Conservation (phyloP, 2,329 filamentous ascomycete species). For the Fonsecaea erecta region DNA sequence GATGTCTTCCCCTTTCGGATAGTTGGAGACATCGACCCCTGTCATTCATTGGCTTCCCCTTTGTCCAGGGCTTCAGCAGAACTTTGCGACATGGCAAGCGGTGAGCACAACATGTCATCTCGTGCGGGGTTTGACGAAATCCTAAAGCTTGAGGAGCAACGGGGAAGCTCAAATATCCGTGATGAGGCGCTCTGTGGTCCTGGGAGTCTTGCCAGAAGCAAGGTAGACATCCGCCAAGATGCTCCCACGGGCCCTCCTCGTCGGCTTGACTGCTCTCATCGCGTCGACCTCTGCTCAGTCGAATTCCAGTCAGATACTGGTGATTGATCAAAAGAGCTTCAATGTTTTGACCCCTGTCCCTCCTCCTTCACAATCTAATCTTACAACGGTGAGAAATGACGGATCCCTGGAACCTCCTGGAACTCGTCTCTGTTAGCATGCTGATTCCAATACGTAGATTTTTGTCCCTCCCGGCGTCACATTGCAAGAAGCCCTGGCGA, state of each 20-base stretch:
- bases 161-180: conserved; percentile 12
- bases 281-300: conserved; percentile 20
- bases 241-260: conserved; percentile 21
- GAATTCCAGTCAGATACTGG: conserved; percentile 46
- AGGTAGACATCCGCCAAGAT: conserved; percentile 15
- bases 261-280: conserved; percentile 10
- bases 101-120: conserved; percentile 5
- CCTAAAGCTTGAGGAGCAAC: conserved; percentile 1
- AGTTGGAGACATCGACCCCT: not conserved
- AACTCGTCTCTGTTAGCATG: not conserved
- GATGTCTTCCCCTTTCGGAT: not conserved
- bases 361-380: conserved; percentile 41
- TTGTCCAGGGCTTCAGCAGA: not conserved
- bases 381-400: conserved; percentile 43
- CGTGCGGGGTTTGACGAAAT: conserved; percentile 10
- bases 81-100: not conserved
- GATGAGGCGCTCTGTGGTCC: not conserved
- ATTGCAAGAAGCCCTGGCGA: conserved; percentile 41
- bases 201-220: not conserved
- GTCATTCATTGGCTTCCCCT: not conserved
- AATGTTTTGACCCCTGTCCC: conserved; percentile 49
- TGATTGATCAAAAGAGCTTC: conserved; percentile 53
- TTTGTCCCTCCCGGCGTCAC: conserved; percentile 55
- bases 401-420: not conserved
- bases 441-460: conserved; percentile 35